Evolutionary conservation across 2,329 filamentous ascomycete genomes (phyloP).

Genomic region (Sporothrix phasma): DNA sequence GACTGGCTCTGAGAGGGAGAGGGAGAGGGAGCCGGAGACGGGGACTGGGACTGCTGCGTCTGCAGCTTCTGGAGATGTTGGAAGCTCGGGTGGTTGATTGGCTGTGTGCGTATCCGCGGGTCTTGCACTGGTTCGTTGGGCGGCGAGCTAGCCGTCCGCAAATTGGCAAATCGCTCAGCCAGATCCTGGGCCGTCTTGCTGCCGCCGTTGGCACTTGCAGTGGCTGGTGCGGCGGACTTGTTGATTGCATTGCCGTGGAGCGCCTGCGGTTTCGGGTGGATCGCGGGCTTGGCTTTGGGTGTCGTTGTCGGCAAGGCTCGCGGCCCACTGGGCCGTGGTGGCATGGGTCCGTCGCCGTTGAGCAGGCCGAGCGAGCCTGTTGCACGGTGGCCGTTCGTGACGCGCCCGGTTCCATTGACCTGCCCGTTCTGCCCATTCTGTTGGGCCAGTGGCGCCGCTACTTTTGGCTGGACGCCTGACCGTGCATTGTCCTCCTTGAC

Average conservation of each 20-base stretch:
- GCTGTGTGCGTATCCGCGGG: conserved; percentile 42
- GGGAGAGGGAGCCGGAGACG: no score
- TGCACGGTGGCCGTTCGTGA: conserved; percentile 12
- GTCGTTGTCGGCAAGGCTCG: background rate
- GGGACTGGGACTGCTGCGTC: conserved; percentile 2
- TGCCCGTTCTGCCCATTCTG: background rate
- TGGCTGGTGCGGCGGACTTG: conserved; percentile 25
- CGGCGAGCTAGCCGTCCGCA: conserved; percentile 31
- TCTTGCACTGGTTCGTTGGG: conserved; percentile 37
- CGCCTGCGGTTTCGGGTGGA: conserved; percentile 58
- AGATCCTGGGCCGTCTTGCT: conserved; percentile 38
- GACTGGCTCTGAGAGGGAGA: background rate
- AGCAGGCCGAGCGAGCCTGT: background rate
- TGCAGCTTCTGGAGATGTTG: conserved; percentile 15
- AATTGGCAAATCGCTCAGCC: conserved; percentile 45
- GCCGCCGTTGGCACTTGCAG: conserved; percentile 20
- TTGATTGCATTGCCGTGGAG: conserved; percentile 52
- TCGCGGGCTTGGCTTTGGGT: conserved; percentile 32
- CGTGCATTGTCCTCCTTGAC: conserved; percentile 55
- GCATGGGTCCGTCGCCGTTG: background rate
- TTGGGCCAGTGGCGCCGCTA: background rate
- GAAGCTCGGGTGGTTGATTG: conserved; percentile 35
- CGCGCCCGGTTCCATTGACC: background rate
- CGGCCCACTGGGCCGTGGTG: background rate
- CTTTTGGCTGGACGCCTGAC: conserved; percentile 45